phyloP scores from a whole-genome alignment of 306 rosid species.

The barrel medic (Medicago truncatula) region MtrunA17r5.0-ANR NC_053049.1:47652001-47652500 shows the following conservation, averaged over 20 bases:
- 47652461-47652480: too few species aligned
- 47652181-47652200: slow-evolving; percentile 1
- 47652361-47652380: background rate
- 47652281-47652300: background rate
- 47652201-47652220: slow-evolving; percentile 28
- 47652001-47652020: slow-evolving; percentile 42
- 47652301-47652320: slow-evolving; percentile 1
- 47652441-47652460: too few species aligned
- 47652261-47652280: background rate
- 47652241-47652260: slow-evolving; percentile 33
- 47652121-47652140: slow-evolving; percentile 54
- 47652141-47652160: slow-evolving; percentile 49
- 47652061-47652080: slow-evolving; percentile 40
- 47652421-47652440: too few species aligned
- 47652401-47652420: too few species aligned
- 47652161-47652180: slow-evolving; percentile 33
- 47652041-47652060: slow-evolving; percentile 40
- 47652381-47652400: background rate
- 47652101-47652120: slow-evolving; percentile 55
- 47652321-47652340: background rate
- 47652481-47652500: too few species aligned
- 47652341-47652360: background rate
- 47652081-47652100: slow-evolving; percentile 56
- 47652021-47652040: slow-evolving; percentile 32
- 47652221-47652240: background rate